Conservation (phyloP, 2,329 filamentous ascomycete genomes). For the Colletotrichum eremochloae region DNA sequence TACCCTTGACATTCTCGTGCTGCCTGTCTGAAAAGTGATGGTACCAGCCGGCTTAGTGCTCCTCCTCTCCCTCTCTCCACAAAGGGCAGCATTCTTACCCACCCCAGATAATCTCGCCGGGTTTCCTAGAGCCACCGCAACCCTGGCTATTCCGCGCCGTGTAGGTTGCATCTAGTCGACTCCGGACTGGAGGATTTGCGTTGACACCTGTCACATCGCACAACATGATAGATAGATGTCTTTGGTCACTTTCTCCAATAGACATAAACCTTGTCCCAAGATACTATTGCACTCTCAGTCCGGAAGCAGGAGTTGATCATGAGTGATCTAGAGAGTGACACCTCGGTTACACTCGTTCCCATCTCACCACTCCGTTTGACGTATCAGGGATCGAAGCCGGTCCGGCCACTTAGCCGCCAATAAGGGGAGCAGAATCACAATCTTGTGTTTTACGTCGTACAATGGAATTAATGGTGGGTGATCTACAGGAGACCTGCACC, state of each 20-base stretch:
- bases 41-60: not conserved
- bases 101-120: not conserved
- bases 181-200: not conserved
- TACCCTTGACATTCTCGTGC: not conserved
- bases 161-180: not conserved
- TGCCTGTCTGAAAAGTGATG: constrained; percentile 1
- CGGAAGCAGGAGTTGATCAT: constrained; percentile 6
- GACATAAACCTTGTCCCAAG: not conserved
- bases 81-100: not conserved
- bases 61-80: not conserved
- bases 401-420: constrained; percentile 11
- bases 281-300: not conserved
- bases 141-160: not conserved
- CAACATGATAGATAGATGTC: constrained; percentile 6
- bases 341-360: constrained; percentile 2
- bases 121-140: not conserved
- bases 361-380: not conserved
- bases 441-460: constrained; percentile 2
- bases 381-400: not conserved
- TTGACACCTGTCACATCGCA: constrained; percentile 12
- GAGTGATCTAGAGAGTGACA: not conserved
- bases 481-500: not conserved
- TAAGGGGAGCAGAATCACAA: constrained; percentile 6
- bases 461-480: constrained; percentile 17
- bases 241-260: not conserved